Evolutionary conservation across 1,284 basidiomycete species (phyloP), one percentile per base, ranked within the genome.

Genomic region (Amylostereum chailletii): DNA sequence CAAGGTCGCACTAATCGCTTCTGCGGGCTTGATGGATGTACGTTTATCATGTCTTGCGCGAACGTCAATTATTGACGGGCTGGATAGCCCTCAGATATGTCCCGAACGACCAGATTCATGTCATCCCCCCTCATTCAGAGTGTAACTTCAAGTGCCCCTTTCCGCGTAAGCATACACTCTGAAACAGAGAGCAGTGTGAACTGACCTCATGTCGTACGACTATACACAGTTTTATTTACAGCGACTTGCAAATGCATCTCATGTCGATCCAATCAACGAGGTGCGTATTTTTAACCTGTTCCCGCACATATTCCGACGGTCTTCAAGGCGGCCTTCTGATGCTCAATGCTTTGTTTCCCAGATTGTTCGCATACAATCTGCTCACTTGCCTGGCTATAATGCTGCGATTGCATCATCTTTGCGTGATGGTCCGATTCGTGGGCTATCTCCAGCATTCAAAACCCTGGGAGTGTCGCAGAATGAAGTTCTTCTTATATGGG

Each of bases 361-460:
- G 57, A 72, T 88, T 52, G 79, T 88, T 1, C 75, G 82, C 30
- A 66, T 86, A 8, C 86, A 90, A 65, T 82, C 81, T 0, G 83
- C 83, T 2, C 77, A 83, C 59, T 71, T 90, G 8, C 76, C 81
- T 4, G 79, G 86, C 5, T 89, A 79, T 63, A 83, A 86, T 52
- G 70, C 75, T 19, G 86, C 86, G 0, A 63, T 90, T 9, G 84
- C 84, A 0, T 86, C 84, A 5, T 86, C 81, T 1, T 67, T 90
- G 8, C 74, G 84, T n/a, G 75, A 83, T 42, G 85, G 86, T 1
- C 86, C 85, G 7, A 65, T 87, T 30, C 75, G 81, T 36, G 83
- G 82, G 3, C 72, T 78, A 52, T 65, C 59, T 29, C 58, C 71
- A 2, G 69, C 79, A 4, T 86, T 83, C 58, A 60, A 69, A 26